Evolutionary conservation across 1,139 yeast genomes (phyloP).

Genomic region (Nakaseomyces sp.): DNA sequence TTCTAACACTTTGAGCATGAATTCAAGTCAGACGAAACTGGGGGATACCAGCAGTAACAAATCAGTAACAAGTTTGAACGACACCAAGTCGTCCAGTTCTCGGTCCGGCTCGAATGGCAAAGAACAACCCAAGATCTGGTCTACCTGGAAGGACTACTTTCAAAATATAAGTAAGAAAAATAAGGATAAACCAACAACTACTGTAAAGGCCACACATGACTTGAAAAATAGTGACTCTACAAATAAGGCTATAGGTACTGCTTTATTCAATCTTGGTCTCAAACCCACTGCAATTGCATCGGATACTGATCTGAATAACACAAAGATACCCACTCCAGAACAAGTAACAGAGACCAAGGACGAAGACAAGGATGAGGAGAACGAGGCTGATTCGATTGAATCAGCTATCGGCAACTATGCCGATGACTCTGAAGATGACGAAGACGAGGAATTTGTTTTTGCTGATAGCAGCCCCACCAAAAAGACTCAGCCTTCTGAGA

Average conservation of each 20-base stretch:
- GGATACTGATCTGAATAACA: background rate
- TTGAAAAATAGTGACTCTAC: constrained; percentile 6
- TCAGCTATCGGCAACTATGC: background rate
- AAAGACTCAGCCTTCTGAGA: background rate
- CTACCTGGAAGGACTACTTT: constrained; percentile 15
- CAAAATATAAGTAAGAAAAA: constrained; percentile 9
- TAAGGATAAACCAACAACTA: constrained; percentile 1
- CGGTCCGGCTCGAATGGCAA: constrained; percentile 1
- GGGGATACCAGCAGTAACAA: background rate
- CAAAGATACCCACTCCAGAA: background rate
- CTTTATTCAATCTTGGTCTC: constrained; percentile 5
- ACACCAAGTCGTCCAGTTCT: background rate
- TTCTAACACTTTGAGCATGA: constrained; percentile 7
- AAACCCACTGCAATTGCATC: background rate
- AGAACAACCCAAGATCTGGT: constrained; percentile 9
- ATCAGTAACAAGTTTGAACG: background rate
- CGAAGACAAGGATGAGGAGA: background rate
- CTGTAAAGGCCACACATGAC: constrained; percentile 5
- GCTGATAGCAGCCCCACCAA: background rate
- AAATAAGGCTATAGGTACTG: constrained; percentile 4
- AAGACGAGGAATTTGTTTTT: background rate
- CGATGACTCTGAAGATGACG: background rate
- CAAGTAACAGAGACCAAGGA: background rate
- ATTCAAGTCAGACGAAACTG: constrained; percentile 7
- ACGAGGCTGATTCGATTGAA: background rate